phyloP scores from a whole-genome alignment of 495 filamentous ascomycete genomes.

The Tricharina praecox region DNA sequence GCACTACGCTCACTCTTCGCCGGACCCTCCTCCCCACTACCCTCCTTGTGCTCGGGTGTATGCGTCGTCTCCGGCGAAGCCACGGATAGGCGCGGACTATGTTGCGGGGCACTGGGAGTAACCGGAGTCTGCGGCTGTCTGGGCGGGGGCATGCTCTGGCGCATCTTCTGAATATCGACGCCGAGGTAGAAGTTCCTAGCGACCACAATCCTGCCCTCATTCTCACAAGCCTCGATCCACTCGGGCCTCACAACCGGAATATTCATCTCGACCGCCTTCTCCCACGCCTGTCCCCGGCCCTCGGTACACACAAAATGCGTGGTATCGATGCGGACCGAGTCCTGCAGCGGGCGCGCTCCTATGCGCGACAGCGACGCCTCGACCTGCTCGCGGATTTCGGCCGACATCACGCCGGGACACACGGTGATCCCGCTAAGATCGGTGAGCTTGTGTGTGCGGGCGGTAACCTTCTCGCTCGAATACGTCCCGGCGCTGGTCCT shows the following conservation, averaged over 20 bases:
- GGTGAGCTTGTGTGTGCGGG: conserved; percentile 96
- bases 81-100: no score
- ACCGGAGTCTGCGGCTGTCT: neutral
- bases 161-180: conserved; percentile 38
- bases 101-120: neutral
- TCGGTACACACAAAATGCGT: conserved; percentile 99
- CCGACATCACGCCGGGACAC: conserved; percentile 70
- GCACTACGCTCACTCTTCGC: no score
- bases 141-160: conserved; percentile 17
- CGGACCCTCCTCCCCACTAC: no score
- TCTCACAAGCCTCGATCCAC: conserved; percentile 89
- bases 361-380: conserved; percentile 64
- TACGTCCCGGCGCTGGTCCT: conserved; percentile 81
- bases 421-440: conserved; percentile 93
- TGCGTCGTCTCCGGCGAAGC: no score
- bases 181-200: conserved; percentile 92
- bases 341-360: conserved; percentile 68
- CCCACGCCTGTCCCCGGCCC: conserved; percentile 75
- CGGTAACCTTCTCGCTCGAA: conserved; percentile 62
- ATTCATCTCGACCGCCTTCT: conserved; percentile 93
- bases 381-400: conserved; percentile 56
- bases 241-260: conserved; percentile 95
- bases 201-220: conserved; percentile 80
- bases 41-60: no score
- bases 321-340: conserved; percentile 86